Evolutionary conservation across 805 yeast species (phyloP), one percentile per base, ranked within the genome.

Genomic region (Saccharomycopsis capsularis): DNA sequence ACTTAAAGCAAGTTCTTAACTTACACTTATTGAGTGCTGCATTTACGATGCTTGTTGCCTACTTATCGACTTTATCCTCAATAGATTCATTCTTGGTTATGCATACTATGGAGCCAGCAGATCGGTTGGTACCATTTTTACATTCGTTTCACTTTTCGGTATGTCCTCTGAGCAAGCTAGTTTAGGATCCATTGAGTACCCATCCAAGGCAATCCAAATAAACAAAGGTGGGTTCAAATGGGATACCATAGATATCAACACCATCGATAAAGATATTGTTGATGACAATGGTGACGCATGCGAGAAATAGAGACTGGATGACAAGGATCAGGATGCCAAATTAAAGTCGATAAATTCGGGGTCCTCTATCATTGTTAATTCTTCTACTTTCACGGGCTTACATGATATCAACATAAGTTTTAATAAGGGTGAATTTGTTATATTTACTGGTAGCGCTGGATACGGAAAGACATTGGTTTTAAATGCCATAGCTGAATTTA

Each of bases 381-480:
- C 38, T 3, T 23, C 51, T 18, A 4, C 38, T 13, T 51, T 51
- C 32, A 46, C 43, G 18, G 54, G 54, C 6, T 39, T 51, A 19
- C 46, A 60, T 6, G 57, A 78, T 54, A 61, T 81, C 46, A 65
- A 75, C 45, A 57, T 83, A 16, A 56, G 65, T 0, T 68, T 84
- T 50, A 62, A 69, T 38, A 73, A 71, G 44, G 81, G 81, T 21
- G 90, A 84, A 60, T 81, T 85, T 50, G 66, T 85, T 5, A 83
- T 84, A 51, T 72, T 85, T 24, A 83, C 91, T 0, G 95, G 95
- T 30, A 60, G 79, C 2, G 83, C 85, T 57, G 95, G 95, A 1
- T 71, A 84, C 2, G 95, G 95, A 41, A 85, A 85, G 61, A 70
- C 89, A 0, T 82, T 90, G 0, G 65, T 86, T 22, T 68, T 85